These are phyloP conservation scores for Pilatotrama ljubarskyi DNA, from an alignment of 768 basidiomycete species.

Conservation along the genomic window DNA sequence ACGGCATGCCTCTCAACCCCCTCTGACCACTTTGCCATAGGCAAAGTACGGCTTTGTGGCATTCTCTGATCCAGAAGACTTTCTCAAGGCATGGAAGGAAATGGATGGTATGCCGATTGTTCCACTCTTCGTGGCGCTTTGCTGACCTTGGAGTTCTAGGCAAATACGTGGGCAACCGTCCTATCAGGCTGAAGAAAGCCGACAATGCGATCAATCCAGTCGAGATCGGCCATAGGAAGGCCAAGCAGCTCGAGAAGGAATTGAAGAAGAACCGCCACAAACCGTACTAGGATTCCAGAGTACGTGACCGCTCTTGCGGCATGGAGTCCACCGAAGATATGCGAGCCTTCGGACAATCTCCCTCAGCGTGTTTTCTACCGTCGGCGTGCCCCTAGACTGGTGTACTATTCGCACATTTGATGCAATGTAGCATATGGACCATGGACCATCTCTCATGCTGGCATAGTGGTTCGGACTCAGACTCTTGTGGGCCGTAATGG, in stretches of 20 bases:
- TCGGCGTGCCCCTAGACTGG: background rate
- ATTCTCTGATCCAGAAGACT: slow-evolving; percentile 98
- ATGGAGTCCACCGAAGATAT: background rate
- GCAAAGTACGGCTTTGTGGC: slow-evolving; percentile 98
- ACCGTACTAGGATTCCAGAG: slow-evolving; percentile 56
- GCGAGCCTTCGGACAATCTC: too few species aligned
- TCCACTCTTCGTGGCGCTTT: background rate
- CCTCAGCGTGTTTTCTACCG: too few species aligned
- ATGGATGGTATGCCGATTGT: slow-evolving; percentile 79
- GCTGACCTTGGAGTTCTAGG: slow-evolving; percentile 44
- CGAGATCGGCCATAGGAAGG: slow-evolving; percentile 91
- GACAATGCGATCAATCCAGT: slow-evolving; percentile 88
- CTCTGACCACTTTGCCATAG: slow-evolving; percentile 39
- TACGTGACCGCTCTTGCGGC: slow-evolving; percentile 12
- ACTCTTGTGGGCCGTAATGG: too few species aligned
- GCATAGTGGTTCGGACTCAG: too few species aligned
- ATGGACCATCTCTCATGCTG: too few species aligned
- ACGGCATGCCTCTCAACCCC: slow-evolving; percentile 2
- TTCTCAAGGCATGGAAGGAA: slow-evolving; percentile 97
- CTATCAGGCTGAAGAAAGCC: slow-evolving; percentile 95
- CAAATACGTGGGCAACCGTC: slow-evolving; percentile 98
- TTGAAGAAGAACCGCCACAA: slow-evolving; percentile 84
- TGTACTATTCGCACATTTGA: background rate
- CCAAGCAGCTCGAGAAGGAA: slow-evolving; percentile 85
- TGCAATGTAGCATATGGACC: too few species aligned